Base-by-base conservation (phyloP, 345 rosid species). In the Xanthoceras sorbifolium region DNA sequence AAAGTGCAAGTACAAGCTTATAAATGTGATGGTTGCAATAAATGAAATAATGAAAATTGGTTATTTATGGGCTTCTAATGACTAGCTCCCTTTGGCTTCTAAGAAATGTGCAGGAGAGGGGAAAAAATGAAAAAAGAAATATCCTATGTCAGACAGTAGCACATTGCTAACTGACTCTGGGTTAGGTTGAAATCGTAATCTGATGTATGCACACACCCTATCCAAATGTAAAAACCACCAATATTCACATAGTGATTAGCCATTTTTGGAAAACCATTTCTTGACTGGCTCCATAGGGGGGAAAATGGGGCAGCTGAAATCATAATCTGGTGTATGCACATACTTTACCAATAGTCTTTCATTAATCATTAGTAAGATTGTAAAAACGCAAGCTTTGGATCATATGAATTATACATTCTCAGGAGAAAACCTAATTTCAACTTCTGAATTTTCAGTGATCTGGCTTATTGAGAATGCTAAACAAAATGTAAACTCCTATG, bases 21-120 rank as follows among this genome's bases (percentile, higher is more conserved):
- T n/a, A 18, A 22, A 28, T 34, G 55, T n/a, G 18, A 26, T 60
- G 11, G 31, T 28, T 72, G 23, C 25, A 62, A 62, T 73, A 55
- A 62, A 32, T 44, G 28, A 38, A 72, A 76, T 22, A 17, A 78
- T 22, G 55, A 25, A 69, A 54, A 28, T 74, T 69, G 71, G 9
- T 40, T 7, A 61, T 68, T 59, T 17, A 52, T 36, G 12, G 36
- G 28, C 69, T 31, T 22, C 73, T 44, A 11, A 25, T 29, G 20
- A 75, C 18, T 26, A 32, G 78, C 7, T 50, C 71, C 40, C 22
- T 12, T 52, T 62, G 64, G 67, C 12, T 44, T 62, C 71, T 17
- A 26, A 69, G 50, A 69, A 63, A 57, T 52, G 55, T 28, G 17
- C 1, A 25, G 54, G 31, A 60, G 26, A 72, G 11, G 14, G 26